Base-by-base conservation (phyloP, 208 protist genomes). In the Trichomonas vaginalis region DNA sequence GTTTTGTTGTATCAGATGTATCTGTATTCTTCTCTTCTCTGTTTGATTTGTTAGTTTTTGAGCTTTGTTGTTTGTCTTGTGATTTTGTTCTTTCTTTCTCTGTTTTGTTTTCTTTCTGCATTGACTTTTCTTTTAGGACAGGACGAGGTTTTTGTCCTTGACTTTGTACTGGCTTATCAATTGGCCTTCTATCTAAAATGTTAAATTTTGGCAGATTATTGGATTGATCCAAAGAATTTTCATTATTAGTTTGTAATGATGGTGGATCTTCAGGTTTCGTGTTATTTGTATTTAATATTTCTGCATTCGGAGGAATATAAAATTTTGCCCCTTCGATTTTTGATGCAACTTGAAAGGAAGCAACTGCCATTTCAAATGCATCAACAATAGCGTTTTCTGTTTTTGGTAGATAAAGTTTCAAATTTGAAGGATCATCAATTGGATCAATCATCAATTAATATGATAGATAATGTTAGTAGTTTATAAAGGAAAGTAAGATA, bases 391-490 rank as follows among this genome's bases (percentile, higher is more conserved):
- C 15, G 15, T 92, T 92, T 37, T 92, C 35, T 32, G 40, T 88
- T 4, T 88, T 88, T 23, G 82, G 17, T 48, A 88, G 9, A 23
- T 88, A 70, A 27, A 70, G 56, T 27, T 70, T 70, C 21, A 70
- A 70, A 70, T 70, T 70, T 27, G n/a, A 4, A 32, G 56, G 56
- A 70, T 70, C 56, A 32, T 6, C 17, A 27, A 70, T 70, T 70
- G 56, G 56, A 70, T 70, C 56, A n/a, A n/a, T n/a, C n/a, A n/a
- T n/a, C 56, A 70, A n/a, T 70, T 70, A 70, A n/a, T n/a, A n/a
- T n/a, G n/a, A n/a, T n/a, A n/a, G n/a, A n/a, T n/a, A n/a, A n/a
- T n/a, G n/a, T n/a, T n/a, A n/a, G n/a, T n/a, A n/a, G n/a, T n/a
- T n/a, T n/a, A n/a, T n/a, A n/a, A n/a, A n/a, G n/a, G n/a, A n/a